Evolutionary conservation across 768 basidiomycete species (phyloP).

Genomic region (Boletellus sp.): DNA sequence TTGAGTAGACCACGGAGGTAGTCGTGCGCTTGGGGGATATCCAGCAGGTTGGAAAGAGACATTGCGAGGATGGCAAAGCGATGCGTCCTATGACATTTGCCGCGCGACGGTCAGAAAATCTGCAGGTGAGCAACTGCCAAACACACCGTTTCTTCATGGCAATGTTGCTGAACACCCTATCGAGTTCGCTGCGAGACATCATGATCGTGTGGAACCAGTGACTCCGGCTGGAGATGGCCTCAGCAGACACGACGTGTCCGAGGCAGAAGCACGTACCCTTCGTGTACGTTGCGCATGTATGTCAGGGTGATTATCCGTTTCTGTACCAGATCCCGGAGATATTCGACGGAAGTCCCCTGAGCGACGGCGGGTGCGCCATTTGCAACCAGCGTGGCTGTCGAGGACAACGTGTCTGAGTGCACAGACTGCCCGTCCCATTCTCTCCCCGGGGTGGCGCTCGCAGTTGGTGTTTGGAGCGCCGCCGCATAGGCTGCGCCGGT

Average conservation of each 20-base stretch:
- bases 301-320: conserved; percentile 84
- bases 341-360: conserved; percentile 74
- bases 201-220: conserved; percentile 90
- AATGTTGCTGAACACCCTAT: conserved; percentile 66
- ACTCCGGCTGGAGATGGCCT: conserved; percentile 48
- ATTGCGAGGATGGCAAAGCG: conserved; percentile 84
- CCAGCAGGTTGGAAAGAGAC: conserved; percentile 78
- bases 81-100: conserved; percentile 51
- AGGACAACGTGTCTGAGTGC: conserved; percentile 42
- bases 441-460: conserved; percentile 40
- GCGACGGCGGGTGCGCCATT: conserved; percentile 29
- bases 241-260: background rate
- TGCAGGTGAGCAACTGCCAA: background rate
- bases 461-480: conserved; percentile 33
- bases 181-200: conserved; percentile 69
- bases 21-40: conserved; percentile 77
- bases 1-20: conserved; percentile 71
- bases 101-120: conserved; percentile 1
- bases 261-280: conserved; percentile 57
- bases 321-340: conserved; percentile 73
- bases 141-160: conserved; percentile 77
- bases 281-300: conserved; percentile 80
- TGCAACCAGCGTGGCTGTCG: conserved; percentile 39
- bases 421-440: conserved; percentile 76
- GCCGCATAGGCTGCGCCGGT: conserved; percentile 39